Evolutionary conservation across 768 basidiomycete genomes (phyloP), one percentile per base, ranked within the genome.

Genomic region (Leccinum variicolor): DNA sequence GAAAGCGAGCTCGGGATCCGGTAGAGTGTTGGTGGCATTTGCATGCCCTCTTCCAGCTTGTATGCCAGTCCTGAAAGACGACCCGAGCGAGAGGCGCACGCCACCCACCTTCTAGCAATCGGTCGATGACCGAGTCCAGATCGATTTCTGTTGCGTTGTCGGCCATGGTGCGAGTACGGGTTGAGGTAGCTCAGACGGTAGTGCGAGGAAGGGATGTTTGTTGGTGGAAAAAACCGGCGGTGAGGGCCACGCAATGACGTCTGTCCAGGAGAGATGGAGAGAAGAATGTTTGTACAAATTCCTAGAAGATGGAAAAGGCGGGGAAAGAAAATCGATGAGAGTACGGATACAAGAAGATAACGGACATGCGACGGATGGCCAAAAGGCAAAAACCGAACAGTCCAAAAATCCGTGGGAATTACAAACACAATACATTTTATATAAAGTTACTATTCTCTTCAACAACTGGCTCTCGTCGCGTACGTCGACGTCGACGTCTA

Each of bases 71-170:
- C 60, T 53, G 49, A 64, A 51, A 60, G 65, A 67, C 52, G 55
- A 56, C 19, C 48, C 50, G 65, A 70, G 60, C 46, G 13, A 71
- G 52, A 70, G 51, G 61, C 62, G 57, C 59, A 64, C 64, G 69
- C 72, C 71, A 72, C 89, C 76, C 80, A 96, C 96, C 96, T 88
- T 98, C 96, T 62, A 98, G 81, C 62, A 98, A 82, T 60, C 94
- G 84, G 86, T 98, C 96, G 71, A 99, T 98, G 81, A 99, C 94
- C 75, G 94, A 95, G 82, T 99, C 96, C 61, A 98, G 85, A 84
- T 99, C 96, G 77, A 99, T 96, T 75, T 98, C 96, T 71, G 89
- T 89, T 60, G 84, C 77, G 65, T 86, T 79, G 69, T 92, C 90
- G 70, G 89, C 85, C 90, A 91, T 91, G 55, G 48, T 67, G 72